These are phyloP conservation scores for Aspergillus sp. DNA, from an alignment of 2,329 filamentous ascomycete species.

Conservation along the genomic window DNA sequence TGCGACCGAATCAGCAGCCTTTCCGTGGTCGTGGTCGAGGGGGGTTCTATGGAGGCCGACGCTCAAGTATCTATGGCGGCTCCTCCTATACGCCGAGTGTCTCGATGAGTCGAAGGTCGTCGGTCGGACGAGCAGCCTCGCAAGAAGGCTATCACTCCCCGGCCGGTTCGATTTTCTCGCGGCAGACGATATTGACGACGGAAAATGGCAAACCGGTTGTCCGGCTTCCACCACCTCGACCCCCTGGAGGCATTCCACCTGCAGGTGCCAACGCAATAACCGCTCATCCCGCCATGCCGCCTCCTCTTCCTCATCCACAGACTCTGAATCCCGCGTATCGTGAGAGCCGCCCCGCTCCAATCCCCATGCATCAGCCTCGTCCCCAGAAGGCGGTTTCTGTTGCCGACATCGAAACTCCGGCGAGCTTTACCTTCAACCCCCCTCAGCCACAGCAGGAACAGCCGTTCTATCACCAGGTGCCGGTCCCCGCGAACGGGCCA, in stretches of 20 bases:
- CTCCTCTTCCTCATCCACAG: constrained; percentile 43
- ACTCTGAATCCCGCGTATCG: constrained; percentile 57
- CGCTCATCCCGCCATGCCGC: constrained; percentile 18
- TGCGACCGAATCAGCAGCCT: constrained; percentile 88
- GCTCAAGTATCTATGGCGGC: constrained; percentile 68
- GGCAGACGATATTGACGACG: constrained; percentile 58
- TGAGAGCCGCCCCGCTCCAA: constrained; percentile 60
- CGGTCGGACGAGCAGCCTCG: constrained; percentile 65
- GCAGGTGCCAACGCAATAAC: constrained; percentile 2
- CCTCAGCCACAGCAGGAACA: constrained; percentile 70
- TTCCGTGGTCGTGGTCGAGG: constrained; percentile 70
- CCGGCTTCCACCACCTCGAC: constrained; percentile 68
- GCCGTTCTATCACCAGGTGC: constrained; percentile 94
- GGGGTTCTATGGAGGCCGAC: constrained; percentile 66
- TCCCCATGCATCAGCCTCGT: constrained; percentile 88
- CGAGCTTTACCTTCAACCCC: constrained; percentile 58
- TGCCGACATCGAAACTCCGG: constrained; percentile 85
- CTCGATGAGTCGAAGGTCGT: constrained; percentile 85
- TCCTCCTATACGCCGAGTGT: constrained; percentile 84
- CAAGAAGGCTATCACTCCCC: constrained; percentile 79
- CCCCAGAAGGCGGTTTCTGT: constrained; percentile 94
- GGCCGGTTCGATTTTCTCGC: constrained; percentile 72
- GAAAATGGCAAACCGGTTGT: constrained; percentile 73
- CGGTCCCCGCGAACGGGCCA: constrained; percentile 65
- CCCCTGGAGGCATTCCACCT: constrained; percentile 18